Evolutionary conservation across 371 early-diverging fungal species (phyloP), one percentile per base, ranked within the genome.

Genomic region (Mortierella sp.): DNA sequence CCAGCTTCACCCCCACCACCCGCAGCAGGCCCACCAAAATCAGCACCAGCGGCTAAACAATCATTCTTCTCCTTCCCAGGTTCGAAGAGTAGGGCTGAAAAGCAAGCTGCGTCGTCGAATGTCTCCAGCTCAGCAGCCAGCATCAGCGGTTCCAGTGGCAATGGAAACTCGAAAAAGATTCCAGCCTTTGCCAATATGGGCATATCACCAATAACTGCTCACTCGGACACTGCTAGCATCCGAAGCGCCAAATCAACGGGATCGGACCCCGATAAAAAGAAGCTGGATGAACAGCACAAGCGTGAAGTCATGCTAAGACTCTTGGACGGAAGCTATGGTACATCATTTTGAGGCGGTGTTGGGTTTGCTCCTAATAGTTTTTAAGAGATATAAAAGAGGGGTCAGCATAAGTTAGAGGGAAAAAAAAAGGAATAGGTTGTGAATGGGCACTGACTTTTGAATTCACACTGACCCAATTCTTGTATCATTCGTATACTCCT

Each of bases 1-100:
- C 81, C 81, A 39, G 81, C 58, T 2, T 80, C 80, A 22, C 80
- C 81, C 18, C 81, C 81, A 52, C 81, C 81, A 28, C 51, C 74
- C 5, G 64, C 74, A 18, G 57, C 58, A 18, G n/a, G 30, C 20
- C 70, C 69, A 55, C 58, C 65, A 18, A 68, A 63, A 60, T 26
- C 75, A 20, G 58, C 76, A 14, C 72, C 77, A 10, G 43, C 70
- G 2, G 35, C 40, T 54, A 78, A 78, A 47, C 73, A 71, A 37
- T 78, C 78, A 5, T 78, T 78, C 54, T 78, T 78, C 28, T 78
- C 78, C 0, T 78, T 78, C 70, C 74, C 78, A 26, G 71, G 75
- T 26, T 79, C 79, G 51, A 79, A 71, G 68, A 74, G 49, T 49
- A 79, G 70, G 59, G 64, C 77, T n/a, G 67, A 57, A 10, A 66